Conservation (phyloP, 2,329 filamentous ascomycete species). For the Emydomyces testavorans region DNA sequence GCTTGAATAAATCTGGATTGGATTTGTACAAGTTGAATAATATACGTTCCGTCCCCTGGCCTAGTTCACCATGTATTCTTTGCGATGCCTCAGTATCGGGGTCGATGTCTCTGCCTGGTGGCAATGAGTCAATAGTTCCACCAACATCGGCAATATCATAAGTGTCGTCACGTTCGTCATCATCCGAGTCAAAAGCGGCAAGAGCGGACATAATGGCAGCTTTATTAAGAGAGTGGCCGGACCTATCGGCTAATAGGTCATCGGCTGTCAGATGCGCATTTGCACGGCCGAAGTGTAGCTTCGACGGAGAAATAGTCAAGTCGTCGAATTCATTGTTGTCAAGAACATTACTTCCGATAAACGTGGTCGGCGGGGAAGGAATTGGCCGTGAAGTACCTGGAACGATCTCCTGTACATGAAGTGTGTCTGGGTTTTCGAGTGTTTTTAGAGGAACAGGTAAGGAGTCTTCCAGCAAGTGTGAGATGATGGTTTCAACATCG, state of each 20-base stretch:
- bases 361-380: conserved; percentile 23
- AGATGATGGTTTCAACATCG: conserved; percentile 65
- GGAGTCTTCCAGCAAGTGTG: conserved; percentile 67
- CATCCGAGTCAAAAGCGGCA: conserved; percentile 80
- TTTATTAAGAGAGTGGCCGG: conserved; percentile 55
- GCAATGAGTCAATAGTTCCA: conserved; percentile 61
- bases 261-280: conserved; percentile 56
- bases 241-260: conserved; percentile 54
- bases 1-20: conserved; percentile 54
- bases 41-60: conserved; percentile 45
- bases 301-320: conserved; percentile 53
- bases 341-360: conserved; percentile 57
- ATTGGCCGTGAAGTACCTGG: conserved; percentile 40
- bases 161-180: conserved; percentile 93
- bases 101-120: conserved; percentile 36
- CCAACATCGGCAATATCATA: conserved; percentile 90
- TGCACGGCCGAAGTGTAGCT: conserved; percentile 60
- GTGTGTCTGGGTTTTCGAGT: conserved; percentile 42
- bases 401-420: conserved; percentile 19
- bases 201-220: conserved; percentile 80
- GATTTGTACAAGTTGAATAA: conserved; percentile 63
- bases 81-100: conserved; percentile 45
- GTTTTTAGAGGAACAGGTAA: conserved; percentile 56
- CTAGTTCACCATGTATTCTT: conserved; percentile 23
- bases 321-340: conserved; percentile 71